phyloP scores from a whole-genome alignment of 2,329 filamentous ascomycete species.

The Exophiala lecanii-corni region DNA sequence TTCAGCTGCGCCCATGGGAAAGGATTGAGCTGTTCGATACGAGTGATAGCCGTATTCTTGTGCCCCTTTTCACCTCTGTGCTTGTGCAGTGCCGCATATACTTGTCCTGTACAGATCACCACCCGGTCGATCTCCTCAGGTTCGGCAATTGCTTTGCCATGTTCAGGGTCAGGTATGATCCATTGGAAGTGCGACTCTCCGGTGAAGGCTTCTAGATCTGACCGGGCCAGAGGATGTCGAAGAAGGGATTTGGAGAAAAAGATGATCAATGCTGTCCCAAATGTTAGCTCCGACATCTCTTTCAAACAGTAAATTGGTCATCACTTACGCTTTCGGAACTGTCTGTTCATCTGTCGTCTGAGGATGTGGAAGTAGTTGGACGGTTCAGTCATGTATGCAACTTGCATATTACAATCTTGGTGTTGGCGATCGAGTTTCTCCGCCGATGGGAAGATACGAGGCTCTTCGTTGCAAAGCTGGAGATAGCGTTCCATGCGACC shows the following conservation, averaged over 20 bases:
- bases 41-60: constrained; percentile 88
- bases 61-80: constrained; percentile 81
- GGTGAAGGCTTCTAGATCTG: constrained; percentile 82
- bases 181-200: constrained; percentile 91
- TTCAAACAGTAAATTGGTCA: no score
- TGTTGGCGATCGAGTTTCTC: constrained; percentile 95
- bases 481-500: constrained; percentile 95
- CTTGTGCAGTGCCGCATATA: constrained; percentile 85
- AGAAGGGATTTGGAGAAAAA: constrained; percentile 99
- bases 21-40: constrained; percentile 95
- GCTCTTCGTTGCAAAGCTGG: constrained; percentile 95
- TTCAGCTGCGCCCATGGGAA: constrained; percentile 97
- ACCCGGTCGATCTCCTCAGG: constrained; percentile 89
- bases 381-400: constrained; percentile 94
- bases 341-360: constrained; percentile 94
- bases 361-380: constrained; percentile 95
- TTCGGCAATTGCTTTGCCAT: constrained; percentile 69
- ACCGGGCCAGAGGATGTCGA: constrained; percentile 88
- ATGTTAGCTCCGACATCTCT: no score
- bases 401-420: constrained; percentile 99
- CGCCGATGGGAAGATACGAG: constrained; percentile 78
- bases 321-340: constrained; percentile 96
- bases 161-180: constrained; percentile 89
- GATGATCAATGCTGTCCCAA: constrained; percentile 69
- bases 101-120: constrained; percentile 90